Percentiles rank a stretch among this genome's conserved stretches.
Evolutionary conservation across 2,329 filamentous ascomycete species (phyloP).

Genomic region (Amauroascus niger): DNA sequence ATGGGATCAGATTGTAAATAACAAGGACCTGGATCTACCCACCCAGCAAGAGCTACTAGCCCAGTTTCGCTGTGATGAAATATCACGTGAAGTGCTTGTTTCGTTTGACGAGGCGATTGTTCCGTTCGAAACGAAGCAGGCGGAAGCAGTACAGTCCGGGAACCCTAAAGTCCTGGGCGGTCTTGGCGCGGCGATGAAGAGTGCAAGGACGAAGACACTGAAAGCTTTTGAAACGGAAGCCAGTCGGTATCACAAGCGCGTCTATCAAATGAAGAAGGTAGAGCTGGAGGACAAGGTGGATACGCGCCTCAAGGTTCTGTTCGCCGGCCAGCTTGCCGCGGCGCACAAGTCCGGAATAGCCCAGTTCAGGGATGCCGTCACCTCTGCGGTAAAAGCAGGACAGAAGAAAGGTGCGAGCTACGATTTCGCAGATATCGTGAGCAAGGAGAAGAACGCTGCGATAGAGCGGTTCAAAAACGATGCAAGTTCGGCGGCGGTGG

Average conservation of each 20-base stretch:
- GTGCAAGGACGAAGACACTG: constrained; percentile 61
- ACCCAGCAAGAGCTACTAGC: constrained; percentile 95
- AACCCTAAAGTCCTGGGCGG: constrained; percentile 62
- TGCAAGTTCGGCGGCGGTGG: constrained; percentile 62
- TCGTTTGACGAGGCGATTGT: constrained; percentile 71
- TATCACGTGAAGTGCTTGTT: constrained; percentile 75
- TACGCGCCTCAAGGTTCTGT: constrained; percentile 74
- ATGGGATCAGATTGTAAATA: constrained; percentile 98
- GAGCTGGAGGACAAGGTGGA: constrained; percentile 85
- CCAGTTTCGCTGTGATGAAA: constrained; percentile 96
- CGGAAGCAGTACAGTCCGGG: constrained; percentile 62
- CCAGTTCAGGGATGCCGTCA: constrained; percentile 79
- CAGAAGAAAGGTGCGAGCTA: constrained; percentile 87
- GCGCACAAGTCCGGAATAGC: constrained; percentile 80
- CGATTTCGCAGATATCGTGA: constrained; percentile 91
- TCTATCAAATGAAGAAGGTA: constrained; percentile 73
- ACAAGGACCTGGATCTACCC: constrained; percentile 93
- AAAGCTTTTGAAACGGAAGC: constrained; percentile 84
- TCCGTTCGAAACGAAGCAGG: constrained; percentile 79
- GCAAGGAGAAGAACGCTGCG: constrained; percentile 66
- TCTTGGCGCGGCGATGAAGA: constrained; percentile 63
- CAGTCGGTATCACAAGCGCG: constrained; percentile 91
- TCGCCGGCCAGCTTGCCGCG: constrained; percentile 75
- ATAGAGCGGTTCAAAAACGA: constrained; percentile 66
- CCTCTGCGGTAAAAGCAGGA: constrained; percentile 74